Evolutionary conservation across 164 flowering plant species (phyloP).

Genomic region (Stephania cephalantha): DNA sequence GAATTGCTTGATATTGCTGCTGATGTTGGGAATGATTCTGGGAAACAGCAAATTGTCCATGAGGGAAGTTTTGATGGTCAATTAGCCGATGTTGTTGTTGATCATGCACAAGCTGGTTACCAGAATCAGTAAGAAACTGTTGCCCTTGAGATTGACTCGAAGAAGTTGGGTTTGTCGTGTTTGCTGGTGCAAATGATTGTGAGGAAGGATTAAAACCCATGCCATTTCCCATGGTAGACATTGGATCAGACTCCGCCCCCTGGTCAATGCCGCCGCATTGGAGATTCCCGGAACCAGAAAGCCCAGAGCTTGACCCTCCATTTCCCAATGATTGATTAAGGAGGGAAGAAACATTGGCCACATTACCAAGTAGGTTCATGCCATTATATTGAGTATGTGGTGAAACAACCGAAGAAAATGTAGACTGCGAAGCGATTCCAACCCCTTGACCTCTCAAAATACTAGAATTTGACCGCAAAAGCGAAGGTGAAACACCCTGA

Average conservation of each 20-base stretch:
- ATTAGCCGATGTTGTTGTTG: constrained; percentile 64
- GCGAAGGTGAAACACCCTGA: constrained; percentile 29
- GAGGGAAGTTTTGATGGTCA: constrained; percentile 67
- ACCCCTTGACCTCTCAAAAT: constrained; percentile 67
- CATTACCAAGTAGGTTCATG: constrained; percentile 67
- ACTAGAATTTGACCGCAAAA: constrained; percentile 36
- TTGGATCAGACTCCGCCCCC: constrained; percentile 79
- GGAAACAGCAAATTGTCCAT: constrained; percentile 44
- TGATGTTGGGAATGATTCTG: constrained; percentile 19
- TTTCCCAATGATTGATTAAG: constrained; percentile 72
- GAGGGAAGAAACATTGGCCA: constrained; percentile 58
- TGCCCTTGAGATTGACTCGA: constrained; percentile 67
- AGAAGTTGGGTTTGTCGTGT: constrained; percentile 34
- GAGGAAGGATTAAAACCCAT: constrained; percentile 50
- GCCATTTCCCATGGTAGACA: constrained; percentile 58
- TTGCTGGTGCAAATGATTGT: constrained; percentile 36
- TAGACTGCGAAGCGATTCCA: constrained; percentile 42
- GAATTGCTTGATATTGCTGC: constrained; percentile 45
- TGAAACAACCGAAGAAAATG: constrained; percentile 58
- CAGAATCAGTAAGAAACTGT: constrained; percentile 47
- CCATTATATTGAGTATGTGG: constrained; percentile 58
- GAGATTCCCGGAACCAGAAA: constrained; percentile 49
- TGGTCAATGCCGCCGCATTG: constrained; percentile 53
- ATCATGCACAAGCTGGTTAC: constrained; percentile 51
- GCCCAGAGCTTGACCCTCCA: constrained; percentile 54